Evolutionary conservation across 495 filamentous ascomycete genomes (phyloP), one percentile per base, ranked within the genome.

Genomic region (Bathelium albidoporum): DNA sequence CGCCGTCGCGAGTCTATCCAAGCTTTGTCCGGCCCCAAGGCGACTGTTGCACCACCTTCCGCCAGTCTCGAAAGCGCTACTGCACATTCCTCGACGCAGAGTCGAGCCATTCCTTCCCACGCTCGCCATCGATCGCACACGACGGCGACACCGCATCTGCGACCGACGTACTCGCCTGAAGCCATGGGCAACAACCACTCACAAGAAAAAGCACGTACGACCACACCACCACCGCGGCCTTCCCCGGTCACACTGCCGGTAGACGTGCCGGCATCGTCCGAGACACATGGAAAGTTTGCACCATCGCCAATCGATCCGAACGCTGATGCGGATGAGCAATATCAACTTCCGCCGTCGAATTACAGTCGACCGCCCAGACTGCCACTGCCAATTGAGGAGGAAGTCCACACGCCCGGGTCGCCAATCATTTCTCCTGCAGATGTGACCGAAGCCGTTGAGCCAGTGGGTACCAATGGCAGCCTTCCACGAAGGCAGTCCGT

Each of bases 301-400:
- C 44, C 59, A 14, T 52, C 63, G 18, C 62, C 68, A 31, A 70
- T 68, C 26, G 69, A 70, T 24, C 69, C 65, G 43, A 55, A 64
- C 58, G 68, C 64, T 31, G 64, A 66, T 34, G 61, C 68, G 18
- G 59, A 62, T 34, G 66, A 69, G 16, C 62, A 41, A 16, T 66
- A 71, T 61, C 66, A 69, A 59, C 53, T 70, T 26, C 68, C 73
- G 7, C 66, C 73, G 10, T 66, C 71, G 22, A 80, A 86, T 67
- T 80, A 88, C 66, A 84, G 82, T 62, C 85, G 89, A 22, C 91
- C 92, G 45, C 92, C 92, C 43, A 87, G 92, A 52, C 79, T 97
- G 68, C 92, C 92, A 52, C 81, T 97, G 61, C 91, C 92, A 31
- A 95, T 97, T 67, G 91, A 90, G 69, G 87, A 95, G 78, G 90